phyloP scores from a whole-genome alignment of 257 asterid species.

The Leptodermis oblonga region DNA sequence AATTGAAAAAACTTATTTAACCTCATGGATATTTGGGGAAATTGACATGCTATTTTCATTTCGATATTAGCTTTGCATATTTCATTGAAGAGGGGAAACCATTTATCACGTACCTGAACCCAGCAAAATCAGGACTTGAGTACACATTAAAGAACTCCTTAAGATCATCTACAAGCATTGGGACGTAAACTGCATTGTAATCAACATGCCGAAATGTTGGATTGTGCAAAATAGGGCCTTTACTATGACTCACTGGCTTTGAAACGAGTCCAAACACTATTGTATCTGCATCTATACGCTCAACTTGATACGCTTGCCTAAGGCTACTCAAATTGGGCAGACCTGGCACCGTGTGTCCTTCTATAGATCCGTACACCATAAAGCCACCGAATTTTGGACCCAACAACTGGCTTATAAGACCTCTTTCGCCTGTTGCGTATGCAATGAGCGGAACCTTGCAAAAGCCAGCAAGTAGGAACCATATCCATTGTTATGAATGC shows the following conservation, averaged over 20 bases:
- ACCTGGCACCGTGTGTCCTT: conserved; percentile 42
- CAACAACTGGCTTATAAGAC: conserved; percentile 54
- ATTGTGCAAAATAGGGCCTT: conserved; percentile 70
- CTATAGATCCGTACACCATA: conserved; percentile 52
- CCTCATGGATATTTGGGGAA: not conserved
- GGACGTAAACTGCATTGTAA: conserved; percentile 57
- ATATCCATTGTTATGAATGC: not conserved
- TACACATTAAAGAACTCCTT: conserved; percentile 52
- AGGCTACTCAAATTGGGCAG: conserved; percentile 48
- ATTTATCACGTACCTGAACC: conserved; percentile 47
- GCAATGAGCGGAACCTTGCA: conserved; percentile 58
- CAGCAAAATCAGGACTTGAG: conserved; percentile 48
- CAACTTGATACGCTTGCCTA: conserved; percentile 38
- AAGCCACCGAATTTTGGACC: conserved; percentile 53
- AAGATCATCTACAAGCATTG: conserved; percentile 66
- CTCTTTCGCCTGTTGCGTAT: conserved; percentile 56
- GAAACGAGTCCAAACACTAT: conserved; percentile 61
- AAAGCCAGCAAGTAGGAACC: not conserved
- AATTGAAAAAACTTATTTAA: not conserved
- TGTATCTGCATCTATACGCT: conserved; percentile 37
- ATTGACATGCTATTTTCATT: not conserved
- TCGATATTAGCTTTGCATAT: not conserved
- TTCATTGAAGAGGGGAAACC: not conserved
- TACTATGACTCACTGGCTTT: conserved; percentile 66
- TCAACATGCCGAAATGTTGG: conserved; percentile 50